A percentile compares a stretch with the other conserved stretches of the same genome.
Conservation (phyloP, 2,329 filamentous ascomycete species). For the Incumbomyces lentus region DNA sequence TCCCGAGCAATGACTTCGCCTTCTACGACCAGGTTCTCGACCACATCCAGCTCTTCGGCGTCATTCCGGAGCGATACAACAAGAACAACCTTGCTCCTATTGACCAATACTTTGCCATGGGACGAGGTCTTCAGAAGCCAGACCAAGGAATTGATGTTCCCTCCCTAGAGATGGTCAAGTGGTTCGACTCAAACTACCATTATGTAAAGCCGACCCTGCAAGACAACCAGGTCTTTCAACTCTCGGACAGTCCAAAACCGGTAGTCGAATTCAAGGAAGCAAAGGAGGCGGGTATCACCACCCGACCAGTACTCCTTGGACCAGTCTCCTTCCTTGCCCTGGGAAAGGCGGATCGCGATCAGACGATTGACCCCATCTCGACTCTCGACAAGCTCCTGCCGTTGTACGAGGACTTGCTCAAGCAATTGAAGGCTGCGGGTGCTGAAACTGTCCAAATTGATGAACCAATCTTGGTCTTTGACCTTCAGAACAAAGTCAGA, state of each 20-base stretch:
- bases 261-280: conserved; percentile 91
- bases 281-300: conserved; percentile 88
- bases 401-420: conserved; percentile 85
- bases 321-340: conserved; percentile 96
- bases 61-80: conserved; percentile 85
- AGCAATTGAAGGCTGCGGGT: conserved; percentile 89
- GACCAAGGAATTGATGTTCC: conserved; percentile 71
- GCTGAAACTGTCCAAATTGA: conserved; percentile 97
- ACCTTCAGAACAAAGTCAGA: conserved; percentile 83
- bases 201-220: conserved; percentile 99
- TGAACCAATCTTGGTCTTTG: conserved; percentile 92
- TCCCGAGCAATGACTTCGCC: conserved; percentile 99
- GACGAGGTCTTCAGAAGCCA: conserved; percentile 91
- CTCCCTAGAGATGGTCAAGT: conserved; percentile 98
- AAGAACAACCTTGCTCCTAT: conserved; percentile 76
- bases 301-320: conserved; percentile 87
- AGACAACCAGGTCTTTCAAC: conserved; percentile 93
- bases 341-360: conserved; percentile 94
- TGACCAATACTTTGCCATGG: conserved; percentile 99
- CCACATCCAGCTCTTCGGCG: conserved; percentile 96
- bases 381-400: conserved; percentile 88
- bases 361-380: conserved; percentile 85
- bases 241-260: conserved; percentile 79
- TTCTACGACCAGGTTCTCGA: conserved; percentile 96
- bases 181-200: conserved; percentile 99